Percentiles rank a stretch among this genome's conserved stretches.
phyloP scores from a whole-genome alignment of 2,329 filamentous ascomycete species.

The Fusarium austroafricanum region DNA sequence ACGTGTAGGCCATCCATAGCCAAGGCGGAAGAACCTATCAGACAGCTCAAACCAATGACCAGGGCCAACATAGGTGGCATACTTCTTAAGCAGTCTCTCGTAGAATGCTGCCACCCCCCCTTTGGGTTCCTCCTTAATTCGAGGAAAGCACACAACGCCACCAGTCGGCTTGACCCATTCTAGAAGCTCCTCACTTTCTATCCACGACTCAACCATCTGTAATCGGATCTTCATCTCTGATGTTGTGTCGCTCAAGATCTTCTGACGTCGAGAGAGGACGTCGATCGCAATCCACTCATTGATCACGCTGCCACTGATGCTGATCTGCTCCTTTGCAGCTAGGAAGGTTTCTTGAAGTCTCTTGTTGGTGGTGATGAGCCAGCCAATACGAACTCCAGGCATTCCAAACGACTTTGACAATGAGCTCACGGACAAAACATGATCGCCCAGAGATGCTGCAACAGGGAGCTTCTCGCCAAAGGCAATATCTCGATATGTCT shows the following conservation, averaged over 20 bases:
- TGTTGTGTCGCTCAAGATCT: not conserved
- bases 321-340: conserved; percentile 4
- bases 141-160: not conserved
- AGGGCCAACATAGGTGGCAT: not conserved
- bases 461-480: not conserved
- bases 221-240: not conserved
- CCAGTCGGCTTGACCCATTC: conserved; percentile 9
- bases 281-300: not conserved
- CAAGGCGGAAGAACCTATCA: not conserved
- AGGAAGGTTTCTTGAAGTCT: not conserved
- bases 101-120: not conserved
- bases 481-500: not conserved
- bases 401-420: not conserved
- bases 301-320: conserved; percentile 4
- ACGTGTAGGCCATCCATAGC: conserved; percentile 1
- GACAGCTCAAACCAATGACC: conserved; percentile 6
- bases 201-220: conserved; percentile 2
- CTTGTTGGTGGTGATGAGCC: not conserved
- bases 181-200: not conserved
- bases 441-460: not conserved
- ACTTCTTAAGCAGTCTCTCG: not conserved
- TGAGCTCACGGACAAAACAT: not conserved
- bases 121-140: not conserved
- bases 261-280: not conserved
- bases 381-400: not conserved